phyloP scores from a whole-genome alignment of 257 asterid species.

The Nyctanthes arbortristis region DNA sequence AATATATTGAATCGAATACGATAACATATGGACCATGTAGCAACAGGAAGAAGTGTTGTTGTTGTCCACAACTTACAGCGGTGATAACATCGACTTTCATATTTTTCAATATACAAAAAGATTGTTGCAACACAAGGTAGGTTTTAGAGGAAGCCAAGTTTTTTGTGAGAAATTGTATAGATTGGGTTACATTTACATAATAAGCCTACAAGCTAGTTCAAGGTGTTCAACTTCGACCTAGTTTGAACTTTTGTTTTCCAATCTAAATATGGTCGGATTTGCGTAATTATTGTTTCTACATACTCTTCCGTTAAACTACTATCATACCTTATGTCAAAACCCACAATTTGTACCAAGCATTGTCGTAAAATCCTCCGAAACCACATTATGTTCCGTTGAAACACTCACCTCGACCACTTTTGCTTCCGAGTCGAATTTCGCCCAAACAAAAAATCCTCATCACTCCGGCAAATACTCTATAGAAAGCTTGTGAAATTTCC shows the following conservation, averaged over 20 bases:
- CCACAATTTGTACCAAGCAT: conserved; percentile 23
- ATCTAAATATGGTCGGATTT: conserved; percentile 39
- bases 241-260: conserved; percentile 27
- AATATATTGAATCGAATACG: too few species aligned
- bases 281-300: conserved; percentile 37
- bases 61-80: too few species aligned
- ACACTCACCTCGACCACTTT: conserved; percentile 48
- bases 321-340: conserved; percentile 12
- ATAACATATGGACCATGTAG: too few species aligned
- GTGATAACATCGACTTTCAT: too few species aligned
- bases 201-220: not conserved
- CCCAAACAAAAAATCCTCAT: conserved; percentile 12
- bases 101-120: too few species aligned
- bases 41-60: too few species aligned
- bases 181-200: too few species aligned
- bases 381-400: conserved; percentile 34
- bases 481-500: conserved; percentile 55
- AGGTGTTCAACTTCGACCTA: conserved; percentile 63
- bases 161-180: not conserved
- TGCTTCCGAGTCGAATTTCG: conserved; percentile 40
- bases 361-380: conserved; percentile 34
- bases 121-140: not conserved
- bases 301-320: conserved; percentile 29
- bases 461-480: conserved; percentile 22
- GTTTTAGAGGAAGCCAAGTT: not conserved